A percentile compares a stretch with the other conserved stretches of the same genome.
Conservation (phyloP, 768 basidiomycete species). For the Austroboletus eburneus region DNA sequence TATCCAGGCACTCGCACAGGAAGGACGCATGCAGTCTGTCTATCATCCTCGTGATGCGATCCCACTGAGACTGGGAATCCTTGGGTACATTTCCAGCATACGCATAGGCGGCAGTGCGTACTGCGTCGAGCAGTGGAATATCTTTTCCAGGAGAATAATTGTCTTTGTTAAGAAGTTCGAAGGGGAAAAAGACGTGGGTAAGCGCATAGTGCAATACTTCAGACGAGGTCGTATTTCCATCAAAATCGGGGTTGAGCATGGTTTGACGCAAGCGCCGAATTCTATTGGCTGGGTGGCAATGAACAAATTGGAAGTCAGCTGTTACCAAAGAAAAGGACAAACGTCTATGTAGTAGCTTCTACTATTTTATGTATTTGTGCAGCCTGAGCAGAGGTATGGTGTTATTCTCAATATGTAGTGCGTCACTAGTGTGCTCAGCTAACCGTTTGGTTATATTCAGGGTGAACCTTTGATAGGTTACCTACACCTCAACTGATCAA, state of each 20-base stretch:
- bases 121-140: background rate
- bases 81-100: background rate
- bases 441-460: too few relatives aligned
- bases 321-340: too few relatives aligned
- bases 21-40: constrained; percentile 1
- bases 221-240: background rate
- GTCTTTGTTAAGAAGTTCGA: background rate
- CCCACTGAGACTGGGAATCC: background rate
- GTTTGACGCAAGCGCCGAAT: too few relatives aligned
- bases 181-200: constrained; percentile 11
- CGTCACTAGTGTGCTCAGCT: too few relatives aligned
- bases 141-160: constrained; percentile 2
- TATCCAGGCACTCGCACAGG: background rate
- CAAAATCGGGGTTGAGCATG: background rate
- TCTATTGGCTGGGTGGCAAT: too few relatives aligned
- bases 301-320: too few relatives aligned
- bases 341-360: too few relatives aligned
- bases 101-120: background rate
- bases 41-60: constrained; percentile 1
- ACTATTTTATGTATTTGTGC: too few relatives aligned
- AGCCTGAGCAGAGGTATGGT: too few relatives aligned
- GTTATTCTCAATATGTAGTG: too few relatives aligned
- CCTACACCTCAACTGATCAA: too few relatives aligned
- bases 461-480: too few relatives aligned
- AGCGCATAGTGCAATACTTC: constrained; percentile 1